A percentile compares a stretch with the other conserved stretches of the same genome.
phyloP scores from a whole-genome alignment of 495 filamentous ascomycete genomes.

The Rusavskia elegans region DNA sequence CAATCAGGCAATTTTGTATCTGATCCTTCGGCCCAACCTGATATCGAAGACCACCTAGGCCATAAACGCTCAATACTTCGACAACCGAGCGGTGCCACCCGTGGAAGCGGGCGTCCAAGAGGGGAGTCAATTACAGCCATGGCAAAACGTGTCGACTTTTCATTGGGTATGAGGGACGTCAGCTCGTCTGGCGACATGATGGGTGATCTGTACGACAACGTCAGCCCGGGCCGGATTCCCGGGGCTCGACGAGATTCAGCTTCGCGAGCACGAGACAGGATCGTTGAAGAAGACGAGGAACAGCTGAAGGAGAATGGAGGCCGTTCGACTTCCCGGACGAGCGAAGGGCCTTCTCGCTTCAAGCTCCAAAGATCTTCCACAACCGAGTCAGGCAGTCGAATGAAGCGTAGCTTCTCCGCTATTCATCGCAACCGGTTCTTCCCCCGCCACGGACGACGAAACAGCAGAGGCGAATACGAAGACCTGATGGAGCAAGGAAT shows the following conservation, averaged over 20 bases:
- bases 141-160: constrained; percentile 59
- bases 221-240: constrained; percentile 17
- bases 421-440: constrained; percentile 24
- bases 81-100: constrained; percentile 25
- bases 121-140: constrained; percentile 37
- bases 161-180: constrained; percentile 49
- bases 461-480: constrained; percentile 13
- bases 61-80: constrained; percentile 37
- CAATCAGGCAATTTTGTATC: constrained; percentile 2
- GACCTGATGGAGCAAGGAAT: constrained; percentile 23
- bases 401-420: neutral
- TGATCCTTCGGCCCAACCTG: neutral
- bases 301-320: constrained; percentile 4
- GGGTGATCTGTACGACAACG: constrained; percentile 53
- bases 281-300: constrained; percentile 27
- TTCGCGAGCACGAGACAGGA: constrained; percentile 28
- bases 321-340: neutral
- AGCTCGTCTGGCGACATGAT: constrained; percentile 38
- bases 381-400: neutral
- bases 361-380: constrained; percentile 4
- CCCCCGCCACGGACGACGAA: constrained; percentile 7
- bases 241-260: constrained; percentile 20
- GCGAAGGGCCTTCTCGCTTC: constrained; percentile 9
- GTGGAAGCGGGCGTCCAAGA: constrained; percentile 28
- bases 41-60: constrained; percentile 13